Evolutionary conservation across 1,284 basidiomycete genomes (phyloP).

Genomic region (Apiotrichum gamsii): DNA sequence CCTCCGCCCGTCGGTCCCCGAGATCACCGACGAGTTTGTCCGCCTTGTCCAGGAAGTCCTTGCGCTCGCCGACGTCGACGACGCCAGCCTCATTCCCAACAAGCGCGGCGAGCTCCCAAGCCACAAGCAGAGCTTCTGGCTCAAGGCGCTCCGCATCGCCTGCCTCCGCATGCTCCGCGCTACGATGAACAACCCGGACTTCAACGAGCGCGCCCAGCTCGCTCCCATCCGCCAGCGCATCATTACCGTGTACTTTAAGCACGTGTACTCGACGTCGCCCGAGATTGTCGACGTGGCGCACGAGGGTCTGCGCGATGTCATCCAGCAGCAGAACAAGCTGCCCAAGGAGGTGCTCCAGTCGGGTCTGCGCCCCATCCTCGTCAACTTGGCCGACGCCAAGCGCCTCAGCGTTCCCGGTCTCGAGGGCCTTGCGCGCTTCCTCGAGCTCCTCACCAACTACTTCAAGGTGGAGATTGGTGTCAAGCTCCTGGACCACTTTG

Average conservation of each 20-base stretch:
- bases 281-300: slow-evolving; percentile 96
- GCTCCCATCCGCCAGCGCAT: slow-evolving; percentile 71
- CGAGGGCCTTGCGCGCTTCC: slow-evolving; percentile 88
- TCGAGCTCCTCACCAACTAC: slow-evolving; percentile 94
- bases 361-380: slow-evolving; percentile 89
- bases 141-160: slow-evolving; percentile 88
- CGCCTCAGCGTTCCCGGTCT: slow-evolving; percentile 89
- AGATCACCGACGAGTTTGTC: slow-evolving; percentile 85
- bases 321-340: slow-evolving; percentile 82
- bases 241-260: slow-evolving; percentile 96
- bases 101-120: slow-evolving; percentile 58
- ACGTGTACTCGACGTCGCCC: slow-evolving; percentile 84
- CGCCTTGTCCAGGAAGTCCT: slow-evolving; percentile 90
- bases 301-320: slow-evolving; percentile 82
- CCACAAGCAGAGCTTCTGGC: slow-evolving; percentile 74
- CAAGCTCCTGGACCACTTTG: slow-evolving; percentile 94
- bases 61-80: slow-evolving; percentile 92
- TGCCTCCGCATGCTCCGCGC: slow-evolving; percentile 90
- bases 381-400: slow-evolving; percentile 96
- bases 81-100: slow-evolving; percentile 61
- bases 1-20: slow-evolving; percentile 75
- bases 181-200: slow-evolving; percentile 90
- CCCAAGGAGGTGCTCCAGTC: slow-evolving; percentile 95
- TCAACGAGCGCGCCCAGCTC: slow-evolving; percentile 72
- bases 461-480: slow-evolving; percentile 99